Evolutionary conservation across 495 filamentous ascomycete genomes (phyloP).

Genomic region (Penicillium lividum): DNA sequence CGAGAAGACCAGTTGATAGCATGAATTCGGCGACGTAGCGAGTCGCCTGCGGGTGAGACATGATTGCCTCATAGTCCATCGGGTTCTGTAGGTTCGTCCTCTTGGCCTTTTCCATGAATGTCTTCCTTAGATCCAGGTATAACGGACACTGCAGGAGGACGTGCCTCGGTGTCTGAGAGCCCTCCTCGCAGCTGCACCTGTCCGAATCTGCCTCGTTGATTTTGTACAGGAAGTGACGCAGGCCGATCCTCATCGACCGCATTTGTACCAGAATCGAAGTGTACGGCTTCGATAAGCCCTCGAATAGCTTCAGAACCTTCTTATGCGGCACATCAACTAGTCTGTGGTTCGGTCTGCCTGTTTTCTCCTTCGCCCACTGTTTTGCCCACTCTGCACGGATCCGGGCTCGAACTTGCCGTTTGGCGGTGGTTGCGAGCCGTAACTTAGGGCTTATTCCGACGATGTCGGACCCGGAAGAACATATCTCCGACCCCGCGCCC

Average conservation of each 20-base stretch:
- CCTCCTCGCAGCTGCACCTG: background rate
- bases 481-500: background rate
- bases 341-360: background rate
- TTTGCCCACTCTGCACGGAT: background rate
- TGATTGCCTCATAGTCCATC: background rate
- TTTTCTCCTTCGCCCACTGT: background rate
- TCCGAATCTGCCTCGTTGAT: background rate
- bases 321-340: background rate
- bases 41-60: background rate
- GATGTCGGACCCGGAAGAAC: background rate
- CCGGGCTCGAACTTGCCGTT: background rate
- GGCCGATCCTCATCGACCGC: background rate
- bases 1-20: conserved; percentile 9
- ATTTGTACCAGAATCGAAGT: background rate
- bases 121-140: background rate
- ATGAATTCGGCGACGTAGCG: conserved; percentile 12
- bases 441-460: too few relatives aligned
- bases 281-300: background rate
- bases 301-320: background rate
- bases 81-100: background rate
- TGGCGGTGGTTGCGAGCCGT: background rate
- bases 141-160: background rate
- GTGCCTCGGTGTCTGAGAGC: background rate
- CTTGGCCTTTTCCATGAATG: background rate
- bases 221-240: background rate